A percentile compares a stretch with the other conserved stretches of the same genome.
Evolutionary conservation across 164 flowering plant genomes (phyloP).

Genomic region (Tinospora cordifolia): DNA sequence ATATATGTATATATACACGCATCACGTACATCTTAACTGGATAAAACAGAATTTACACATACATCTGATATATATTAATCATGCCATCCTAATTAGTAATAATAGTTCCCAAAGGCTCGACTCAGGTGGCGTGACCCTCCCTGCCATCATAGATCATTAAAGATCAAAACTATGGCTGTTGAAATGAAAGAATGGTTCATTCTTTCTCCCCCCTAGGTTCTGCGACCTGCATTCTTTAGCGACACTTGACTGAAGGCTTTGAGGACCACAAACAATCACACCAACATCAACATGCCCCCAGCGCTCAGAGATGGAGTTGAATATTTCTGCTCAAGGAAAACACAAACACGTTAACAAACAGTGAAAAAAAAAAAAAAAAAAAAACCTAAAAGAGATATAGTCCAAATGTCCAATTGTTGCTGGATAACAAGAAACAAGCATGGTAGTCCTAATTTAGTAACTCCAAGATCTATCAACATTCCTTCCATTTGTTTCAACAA

Average conservation of each 20-base stretch:
- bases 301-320: conserved; percentile 33
- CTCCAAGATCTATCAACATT: not conserved
- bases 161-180: conserved; percentile 87
- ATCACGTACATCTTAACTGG: too few species aligned
- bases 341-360: not conserved
- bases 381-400: not conserved
- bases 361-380: too few species aligned
- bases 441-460: not conserved
- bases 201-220: conserved; percentile 31
- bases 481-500: too few species aligned
- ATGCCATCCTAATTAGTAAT: not conserved
- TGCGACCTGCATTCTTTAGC: conserved; percentile 69
- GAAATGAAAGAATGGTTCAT: conserved; percentile 65
- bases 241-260: conserved; percentile 62
- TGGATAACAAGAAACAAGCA: too few species aligned
- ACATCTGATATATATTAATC: too few species aligned
- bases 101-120: not conserved
- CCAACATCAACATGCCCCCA: conserved; percentile 83
- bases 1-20: not conserved
- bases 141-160: conserved; percentile 17
- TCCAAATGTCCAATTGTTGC: too few species aligned
- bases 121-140: not conserved
- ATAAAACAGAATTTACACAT: too few species aligned
- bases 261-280: conserved; percentile 84
- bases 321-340: conserved; percentile 48